phyloP scores from a whole-genome alignment of 2,329 filamentous ascomycete species.

The Graphilbum sp. region DNA sequence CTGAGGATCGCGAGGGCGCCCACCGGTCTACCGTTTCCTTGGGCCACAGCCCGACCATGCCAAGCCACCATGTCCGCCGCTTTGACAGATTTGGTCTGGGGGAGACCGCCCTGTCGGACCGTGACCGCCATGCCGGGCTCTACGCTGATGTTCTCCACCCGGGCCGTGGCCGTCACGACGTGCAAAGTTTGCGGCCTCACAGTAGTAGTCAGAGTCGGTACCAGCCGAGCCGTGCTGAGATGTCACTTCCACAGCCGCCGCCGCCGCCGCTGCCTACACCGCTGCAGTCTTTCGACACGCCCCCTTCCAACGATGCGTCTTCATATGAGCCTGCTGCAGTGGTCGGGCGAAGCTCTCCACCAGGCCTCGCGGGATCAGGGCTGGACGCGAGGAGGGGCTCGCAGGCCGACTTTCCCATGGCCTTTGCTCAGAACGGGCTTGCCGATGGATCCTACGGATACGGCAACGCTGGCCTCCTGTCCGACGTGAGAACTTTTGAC shows the following conservation, averaged over 20 bases:
- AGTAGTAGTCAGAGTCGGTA: too few species aligned
- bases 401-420: background rate
- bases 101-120: too few species aligned
- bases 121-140: too few species aligned
- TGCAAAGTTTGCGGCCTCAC: too few species aligned
- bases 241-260: background rate
- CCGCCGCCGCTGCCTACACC: background rate
- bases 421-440: constrained; percentile 14
- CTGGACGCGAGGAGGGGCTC: background rate
- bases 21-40: too few species aligned
- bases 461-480: constrained; percentile 17
- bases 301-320: constrained; percentile 24
- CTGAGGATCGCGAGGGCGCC: too few species aligned
- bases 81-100: too few species aligned
- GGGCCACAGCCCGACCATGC: too few species aligned
- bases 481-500: constrained; percentile 51
- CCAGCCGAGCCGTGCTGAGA: too few species aligned
- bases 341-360: constrained; percentile 22
- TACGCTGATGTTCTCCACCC: too few species aligned
- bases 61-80: too few species aligned
- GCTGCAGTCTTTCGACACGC: constrained; percentile 16
- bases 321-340: constrained; percentile 26
- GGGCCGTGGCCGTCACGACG: too few species aligned
- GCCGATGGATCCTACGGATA: constrained; percentile 13
- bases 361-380: constrained; percentile 6